Evolutionary conservation across 1,139 yeast genomes (phyloP), one percentile per base, ranked within the genome.

Genomic region (Magnusiomyces suaveolens): DNA sequence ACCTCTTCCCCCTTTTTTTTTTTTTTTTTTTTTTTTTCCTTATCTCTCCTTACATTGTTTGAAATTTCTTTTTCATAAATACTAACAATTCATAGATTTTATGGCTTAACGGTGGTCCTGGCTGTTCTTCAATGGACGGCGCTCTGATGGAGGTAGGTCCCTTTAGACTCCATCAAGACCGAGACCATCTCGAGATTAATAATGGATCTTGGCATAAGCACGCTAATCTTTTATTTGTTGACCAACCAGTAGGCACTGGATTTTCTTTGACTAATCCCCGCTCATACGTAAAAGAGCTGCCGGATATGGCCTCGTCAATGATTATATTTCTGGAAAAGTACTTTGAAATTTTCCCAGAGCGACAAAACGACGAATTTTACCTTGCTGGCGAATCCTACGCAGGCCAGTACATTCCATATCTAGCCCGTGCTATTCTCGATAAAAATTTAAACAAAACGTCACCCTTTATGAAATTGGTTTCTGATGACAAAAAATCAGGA

Each of bases 91-190:
- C 10, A 36, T 10, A 64, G 53, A 60, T 72, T 12, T 59, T 89
- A 57, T 92, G 98, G 98, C 76, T 92, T 33, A 92, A 94, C 68
- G 99, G 99, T 47, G 78, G 78, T 1, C 77, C 77, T 2, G 99
- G 99, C 0, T 92, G 99, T 68, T 88, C 97, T 2, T 88, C 96
- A 0, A 82, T 92, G 94, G 98, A 92, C 69, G 99, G 99, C 2
- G 96, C 96, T 0, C 68, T 92, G 59, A 81, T 92, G 80, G 99
- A 94, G 68, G 72, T 83, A 1, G 99, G 99, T 0, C 97, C 98
- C 0, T 79, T 89, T 56, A 74, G 96, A 56, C 75, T 89, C 21
- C 69, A 73, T 58, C 61, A 69, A 0, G 67, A 77, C 12, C 71
- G 74, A 1, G 66, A 79, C 54, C 77, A 78, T 6, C 69, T 76